Percentiles rank a stretch among this genome's conserved stretches.
Evolutionary conservation across 2,329 filamentous ascomycete species (phyloP).

Genomic region (Ceratocystis colombiana): DNA sequence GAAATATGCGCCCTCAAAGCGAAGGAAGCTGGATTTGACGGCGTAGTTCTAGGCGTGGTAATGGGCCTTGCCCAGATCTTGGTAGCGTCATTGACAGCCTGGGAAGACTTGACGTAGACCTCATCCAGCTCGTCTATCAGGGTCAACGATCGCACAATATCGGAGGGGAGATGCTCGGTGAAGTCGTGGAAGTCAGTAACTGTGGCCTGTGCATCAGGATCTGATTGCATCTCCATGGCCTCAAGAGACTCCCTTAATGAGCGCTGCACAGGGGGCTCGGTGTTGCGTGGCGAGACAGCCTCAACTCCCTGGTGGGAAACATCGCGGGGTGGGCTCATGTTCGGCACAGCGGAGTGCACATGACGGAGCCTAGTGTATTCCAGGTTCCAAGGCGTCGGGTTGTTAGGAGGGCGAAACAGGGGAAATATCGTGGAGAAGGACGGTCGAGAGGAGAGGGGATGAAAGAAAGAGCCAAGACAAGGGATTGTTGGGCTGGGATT

Average conservation of each 20-base stretch:
- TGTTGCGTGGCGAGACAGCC: conserved; percentile 34
- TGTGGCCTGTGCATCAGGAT: conserved; percentile 59
- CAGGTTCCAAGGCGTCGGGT: background rate
- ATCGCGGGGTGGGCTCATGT: conserved; percentile 21
- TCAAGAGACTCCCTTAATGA: conserved; percentile 32
- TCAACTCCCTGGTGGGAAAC: conserved; percentile 28
- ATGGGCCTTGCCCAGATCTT: conserved; percentile 48
- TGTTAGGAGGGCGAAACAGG: background rate
- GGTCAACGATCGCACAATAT: conserved; percentile 55
- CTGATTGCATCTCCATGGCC: conserved; percentile 44
- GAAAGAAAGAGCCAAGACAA: too few species aligned
- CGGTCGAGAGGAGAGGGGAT: background rate
- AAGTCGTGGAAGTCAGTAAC: conserved; percentile 61
- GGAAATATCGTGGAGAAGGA: background rate
- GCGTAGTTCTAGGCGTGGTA: conserved; percentile 32
- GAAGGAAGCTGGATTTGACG: conserved; percentile 37
- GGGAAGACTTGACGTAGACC: conserved; percentile 47
- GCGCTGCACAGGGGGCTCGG: conserved; percentile 28
- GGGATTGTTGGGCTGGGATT: too few species aligned
- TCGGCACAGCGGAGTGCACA: conserved; percentile 17
- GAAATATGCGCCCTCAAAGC: conserved; percentile 52
- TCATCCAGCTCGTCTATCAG: conserved; percentile 55
- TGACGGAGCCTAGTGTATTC: conserved; percentile 3
- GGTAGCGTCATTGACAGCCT: conserved; percentile 47
- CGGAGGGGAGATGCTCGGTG: conserved; percentile 58